These are phyloP conservation scores for Salvia sclarea DNA, from an alignment of 305 asterid genomes.

Conservation along the genomic window DNA sequence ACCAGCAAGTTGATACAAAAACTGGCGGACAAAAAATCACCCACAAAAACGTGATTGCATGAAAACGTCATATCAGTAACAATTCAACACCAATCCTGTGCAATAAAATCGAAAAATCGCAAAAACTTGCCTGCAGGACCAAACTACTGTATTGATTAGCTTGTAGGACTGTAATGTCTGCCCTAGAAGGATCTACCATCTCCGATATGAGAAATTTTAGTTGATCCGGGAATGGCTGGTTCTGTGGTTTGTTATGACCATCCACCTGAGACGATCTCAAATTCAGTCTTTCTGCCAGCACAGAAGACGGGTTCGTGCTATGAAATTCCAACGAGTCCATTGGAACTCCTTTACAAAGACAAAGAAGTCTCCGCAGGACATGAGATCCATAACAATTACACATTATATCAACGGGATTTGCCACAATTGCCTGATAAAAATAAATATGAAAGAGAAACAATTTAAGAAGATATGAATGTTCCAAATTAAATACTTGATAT, in stretches of 20 bases:
- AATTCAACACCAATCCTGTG: neutral
- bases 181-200: slow-evolving; percentile 59
- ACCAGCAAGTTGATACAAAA: slow-evolving; percentile 1
- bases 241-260: slow-evolving; percentile 38
- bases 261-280: slow-evolving; percentile 49
- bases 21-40: neutral
- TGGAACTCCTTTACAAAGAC: slow-evolving; percentile 86
- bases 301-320: slow-evolving; percentile 60
- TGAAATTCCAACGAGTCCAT: slow-evolving; percentile 71
- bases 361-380: slow-evolving; percentile 85
- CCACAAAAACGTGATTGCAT: neutral
- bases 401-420: slow-evolving; percentile 71
- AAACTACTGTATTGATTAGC: slow-evolving; percentile 79
- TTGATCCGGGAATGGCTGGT: slow-evolving; percentile 63
- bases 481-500: neutral
- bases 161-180: slow-evolving; percentile 55
- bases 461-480: neutral
- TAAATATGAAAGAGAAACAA: neutral
- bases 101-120: slow-evolving; percentile 6
- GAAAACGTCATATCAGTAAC: neutral
- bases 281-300: slow-evolving; percentile 78
- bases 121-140: slow-evolving; percentile 80
- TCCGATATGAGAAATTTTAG: slow-evolving; percentile 63
- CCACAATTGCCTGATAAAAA: slow-evolving; percentile 60
- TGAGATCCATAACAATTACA: slow-evolving; percentile 96